Conservation (phyloP, 108 stramenopile species). For the Skeletonema costatum region DNA sequence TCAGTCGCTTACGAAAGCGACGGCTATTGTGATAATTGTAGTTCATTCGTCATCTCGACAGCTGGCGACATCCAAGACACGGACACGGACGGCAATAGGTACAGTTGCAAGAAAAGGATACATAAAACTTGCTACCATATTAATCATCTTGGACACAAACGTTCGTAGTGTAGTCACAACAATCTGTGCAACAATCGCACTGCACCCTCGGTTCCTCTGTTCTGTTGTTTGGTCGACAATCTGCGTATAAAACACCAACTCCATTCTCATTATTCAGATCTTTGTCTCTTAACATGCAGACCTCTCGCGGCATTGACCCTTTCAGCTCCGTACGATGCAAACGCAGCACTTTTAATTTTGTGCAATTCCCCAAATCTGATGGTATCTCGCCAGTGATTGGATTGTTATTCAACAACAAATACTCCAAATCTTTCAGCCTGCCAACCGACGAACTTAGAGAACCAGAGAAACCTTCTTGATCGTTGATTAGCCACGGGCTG, state of each 20-base stretch:
- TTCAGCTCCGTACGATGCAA: constrained; percentile 20
- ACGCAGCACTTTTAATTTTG: constrained; percentile 6
- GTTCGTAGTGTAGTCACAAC: constrained; percentile 33
- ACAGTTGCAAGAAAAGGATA: too few species aligned
- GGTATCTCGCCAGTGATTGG: constrained; percentile 43
- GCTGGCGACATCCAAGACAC: too few species aligned
- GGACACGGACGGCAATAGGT: too few species aligned
- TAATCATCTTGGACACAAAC: constrained; percentile 31
- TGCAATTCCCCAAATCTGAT: constrained; percentile 32
- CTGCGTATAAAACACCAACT: constrained; percentile 14
- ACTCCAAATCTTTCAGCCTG: constrained; percentile 22
- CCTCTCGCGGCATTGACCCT: constrained; percentile 23
- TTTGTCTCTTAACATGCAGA: constrained; percentile 36
- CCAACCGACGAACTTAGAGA: constrained; percentile 27
- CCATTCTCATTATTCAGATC: constrained; percentile 15
- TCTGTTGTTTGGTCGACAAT: constrained; percentile 44
- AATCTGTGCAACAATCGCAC: constrained; percentile 38
- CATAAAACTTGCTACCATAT: not conserved
- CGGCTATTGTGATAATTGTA: too few species aligned
- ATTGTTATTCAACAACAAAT: constrained; percentile 47
- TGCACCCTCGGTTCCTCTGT: constrained; percentile 22
- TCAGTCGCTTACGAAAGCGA: too few species aligned
- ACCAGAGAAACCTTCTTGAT: constrained; percentile 35
- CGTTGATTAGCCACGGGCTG: constrained; percentile 41
- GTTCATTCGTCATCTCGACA: too few species aligned